These are phyloP conservation scores for Pseudophaeomoniella oleicola DNA, from an alignment of 2,329 filamentous ascomycete species.

Conservation along the genomic window DNA sequence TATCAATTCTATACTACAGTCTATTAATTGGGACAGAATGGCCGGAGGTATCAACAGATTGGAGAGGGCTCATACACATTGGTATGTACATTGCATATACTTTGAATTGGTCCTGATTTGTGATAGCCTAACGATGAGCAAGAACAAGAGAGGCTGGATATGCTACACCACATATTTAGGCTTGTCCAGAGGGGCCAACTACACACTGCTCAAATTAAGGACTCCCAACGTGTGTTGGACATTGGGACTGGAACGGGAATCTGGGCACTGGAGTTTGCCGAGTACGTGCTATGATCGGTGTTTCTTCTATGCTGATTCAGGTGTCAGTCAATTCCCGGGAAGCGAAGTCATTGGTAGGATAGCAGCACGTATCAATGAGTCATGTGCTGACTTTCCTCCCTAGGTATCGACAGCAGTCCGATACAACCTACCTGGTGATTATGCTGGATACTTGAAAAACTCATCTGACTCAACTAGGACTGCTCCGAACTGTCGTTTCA, in stretches of 20 bases:
- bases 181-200: conserved; percentile 18
- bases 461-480: conserved; percentile 20
- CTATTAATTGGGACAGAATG: too few species aligned
- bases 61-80: too few species aligned
- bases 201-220: conserved; percentile 13
- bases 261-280: conserved; percentile 24
- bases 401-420: conserved; percentile 32
- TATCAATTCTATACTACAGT: too few species aligned
- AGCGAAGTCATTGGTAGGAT: too few species aligned
- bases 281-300: too few species aligned
- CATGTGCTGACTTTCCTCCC: too few species aligned
- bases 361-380: too few species aligned
- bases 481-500: conserved; percentile 29
- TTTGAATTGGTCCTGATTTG: too few species aligned
- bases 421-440: conserved; percentile 28
- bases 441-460: conserved; percentile 22
- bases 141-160: conserved; percentile 12
- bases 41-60: too few species aligned
- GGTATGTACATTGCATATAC: too few species aligned
- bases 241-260: conserved; percentile 22
- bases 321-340: too few species aligned
- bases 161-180: conserved; percentile 19
- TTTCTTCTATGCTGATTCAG: too few species aligned
- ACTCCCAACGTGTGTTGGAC: conserved; percentile 17
- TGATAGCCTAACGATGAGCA: conserved; percentile 15